These are phyloP conservation scores for Trichoderma virens DNA, from an alignment of 495 filamentous ascomycete species.

Conservation along the genomic window DNA sequence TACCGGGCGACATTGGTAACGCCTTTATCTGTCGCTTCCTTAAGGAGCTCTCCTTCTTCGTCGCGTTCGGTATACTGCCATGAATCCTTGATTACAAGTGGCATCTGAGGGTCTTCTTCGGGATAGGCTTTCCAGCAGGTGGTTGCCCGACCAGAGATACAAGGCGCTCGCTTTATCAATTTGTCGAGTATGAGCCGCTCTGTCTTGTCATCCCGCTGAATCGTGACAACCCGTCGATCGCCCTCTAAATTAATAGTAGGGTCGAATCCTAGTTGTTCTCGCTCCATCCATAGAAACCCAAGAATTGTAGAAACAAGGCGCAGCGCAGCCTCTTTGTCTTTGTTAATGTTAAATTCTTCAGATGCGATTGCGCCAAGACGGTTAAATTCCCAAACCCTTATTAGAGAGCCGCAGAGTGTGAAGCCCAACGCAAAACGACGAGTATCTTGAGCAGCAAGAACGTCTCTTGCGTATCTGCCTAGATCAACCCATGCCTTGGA, in stretches of 20 bases:
- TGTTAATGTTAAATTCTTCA: slow-evolving; percentile 38
- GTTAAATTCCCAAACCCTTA: slow-evolving; percentile 39
- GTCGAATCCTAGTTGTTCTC: slow-evolving; percentile 41
- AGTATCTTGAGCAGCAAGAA: slow-evolving; percentile 37
- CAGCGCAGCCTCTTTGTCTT: slow-evolving; percentile 37
- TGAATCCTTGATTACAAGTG: slow-evolving; percentile 42
- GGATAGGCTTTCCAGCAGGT: slow-evolving; percentile 40
- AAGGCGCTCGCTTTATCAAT: slow-evolving; percentile 29
- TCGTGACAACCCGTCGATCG: slow-evolving; percentile 23
- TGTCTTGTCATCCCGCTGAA: slow-evolving; percentile 26
- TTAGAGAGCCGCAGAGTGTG: slow-evolving; percentile 31
- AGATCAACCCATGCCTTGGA: slow-evolving; percentile 34
- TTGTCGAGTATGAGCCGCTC: slow-evolving; percentile 39
- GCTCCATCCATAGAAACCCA: slow-evolving; percentile 38
- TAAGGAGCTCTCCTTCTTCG: slow-evolving; percentile 36
- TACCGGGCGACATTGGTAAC: slow-evolving; percentile 35
- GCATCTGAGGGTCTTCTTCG: slow-evolving; percentile 26
- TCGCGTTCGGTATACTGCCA: slow-evolving; percentile 39
- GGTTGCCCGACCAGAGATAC: slow-evolving; percentile 35
- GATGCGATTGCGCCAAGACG: slow-evolving; percentile 40
- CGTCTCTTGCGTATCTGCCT: slow-evolving; percentile 35
- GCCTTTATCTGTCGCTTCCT: slow-evolving; percentile 28
- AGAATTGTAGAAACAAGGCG: slow-evolving; percentile 40
- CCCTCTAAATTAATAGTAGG: slow-evolving; percentile 32
- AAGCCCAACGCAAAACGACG: slow-evolving; percentile 42